Conservation (phyloP, 352 stramenopile species). For the Phytophthora pini region DNA sequence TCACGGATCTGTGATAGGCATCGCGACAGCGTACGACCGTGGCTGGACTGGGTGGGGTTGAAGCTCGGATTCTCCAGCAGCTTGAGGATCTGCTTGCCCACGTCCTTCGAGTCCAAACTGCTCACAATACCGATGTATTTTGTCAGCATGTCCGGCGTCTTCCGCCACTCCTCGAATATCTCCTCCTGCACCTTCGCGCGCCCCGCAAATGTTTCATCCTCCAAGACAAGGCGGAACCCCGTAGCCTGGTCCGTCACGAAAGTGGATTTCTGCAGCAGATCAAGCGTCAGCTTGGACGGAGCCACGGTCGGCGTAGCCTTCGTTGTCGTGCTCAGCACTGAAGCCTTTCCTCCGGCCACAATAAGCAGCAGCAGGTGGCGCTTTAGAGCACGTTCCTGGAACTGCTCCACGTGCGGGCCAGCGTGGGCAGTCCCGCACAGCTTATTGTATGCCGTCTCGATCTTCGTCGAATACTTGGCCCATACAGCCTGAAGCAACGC, state of each 20-base stretch:
- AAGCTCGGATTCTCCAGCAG: conserved; percentile 75
- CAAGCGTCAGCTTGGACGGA: conserved; percentile 53
- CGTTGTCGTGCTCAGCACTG: conserved; percentile 52
- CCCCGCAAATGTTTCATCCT: conserved; percentile 65
- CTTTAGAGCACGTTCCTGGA: conserved; percentile 76
- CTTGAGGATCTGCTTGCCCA: conserved; percentile 75
- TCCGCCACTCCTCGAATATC: conserved; percentile 74
- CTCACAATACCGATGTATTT: conserved; percentile 84
- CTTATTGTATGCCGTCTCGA: conserved; percentile 67
- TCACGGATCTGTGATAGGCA: conserved; percentile 77
- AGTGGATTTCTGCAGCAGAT: conserved; percentile 69
- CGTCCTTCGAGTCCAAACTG: conserved; percentile 67
- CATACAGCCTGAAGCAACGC: conserved; percentile 75
- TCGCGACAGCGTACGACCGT: conserved; percentile 70
- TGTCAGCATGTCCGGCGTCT: conserved; percentile 76
- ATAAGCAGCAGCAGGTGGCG: conserved; percentile 72
- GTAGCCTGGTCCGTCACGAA: conserved; percentile 73
- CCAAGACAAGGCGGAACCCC: conserved; percentile 69
- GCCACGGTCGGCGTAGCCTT: conserved; percentile 51
- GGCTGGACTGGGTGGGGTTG: conserved; percentile 77
- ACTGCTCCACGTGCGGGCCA: conserved; percentile 73
- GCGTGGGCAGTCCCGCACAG: conserved; percentile 47
- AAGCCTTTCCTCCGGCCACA: conserved; percentile 54
- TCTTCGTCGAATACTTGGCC: conserved; percentile 64
- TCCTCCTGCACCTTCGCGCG: conserved; percentile 70